phyloP scores from a whole-genome alignment of 73 alveolate genomes.

The Loxodes magnus region DNA sequence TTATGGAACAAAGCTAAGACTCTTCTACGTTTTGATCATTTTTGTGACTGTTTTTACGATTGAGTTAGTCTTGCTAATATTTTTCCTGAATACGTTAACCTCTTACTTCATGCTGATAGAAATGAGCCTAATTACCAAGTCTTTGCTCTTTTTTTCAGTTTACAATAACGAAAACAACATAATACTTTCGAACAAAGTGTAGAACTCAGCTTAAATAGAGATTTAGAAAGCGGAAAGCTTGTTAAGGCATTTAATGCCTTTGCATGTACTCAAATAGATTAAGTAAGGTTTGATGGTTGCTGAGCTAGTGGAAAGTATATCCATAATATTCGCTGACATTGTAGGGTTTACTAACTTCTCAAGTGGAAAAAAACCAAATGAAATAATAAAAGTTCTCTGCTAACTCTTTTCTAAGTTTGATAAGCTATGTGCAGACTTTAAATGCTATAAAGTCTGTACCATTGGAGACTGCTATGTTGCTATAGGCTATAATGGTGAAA shows the following conservation, averaged over 20 bases:
- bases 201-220: not conserved
- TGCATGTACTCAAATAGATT: conserved; percentile 28
- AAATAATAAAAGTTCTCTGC: conserved; percentile 78
- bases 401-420: conserved; percentile 87
- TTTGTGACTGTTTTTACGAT: no score
- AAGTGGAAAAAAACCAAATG: conserved; percentile 68
- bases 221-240: conserved; percentile 3
- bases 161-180: not conserved
- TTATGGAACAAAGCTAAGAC: no score
- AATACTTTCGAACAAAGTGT: not conserved
- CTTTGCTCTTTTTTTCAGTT: not conserved
- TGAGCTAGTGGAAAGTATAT: conserved; percentile 76
- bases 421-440: conserved; percentile 68
- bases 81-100: no score
- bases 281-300: conserved; percentile 5
- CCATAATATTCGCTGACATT: conserved; percentile 89
- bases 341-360: conserved; percentile 70
- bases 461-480: conserved; percentile 98
- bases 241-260: conserved; percentile 8
- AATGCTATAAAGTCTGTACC: conserved; percentile 90
- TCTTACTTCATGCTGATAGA: no score
- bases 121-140: no score
- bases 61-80: no score
- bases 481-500: conserved; percentile 82
- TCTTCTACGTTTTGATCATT: no score